These are phyloP conservation scores for Emmonsiellopsis sp. DNA, from an alignment of 2,329 filamentous ascomycete genomes.

Conservation along the genomic window DNA sequence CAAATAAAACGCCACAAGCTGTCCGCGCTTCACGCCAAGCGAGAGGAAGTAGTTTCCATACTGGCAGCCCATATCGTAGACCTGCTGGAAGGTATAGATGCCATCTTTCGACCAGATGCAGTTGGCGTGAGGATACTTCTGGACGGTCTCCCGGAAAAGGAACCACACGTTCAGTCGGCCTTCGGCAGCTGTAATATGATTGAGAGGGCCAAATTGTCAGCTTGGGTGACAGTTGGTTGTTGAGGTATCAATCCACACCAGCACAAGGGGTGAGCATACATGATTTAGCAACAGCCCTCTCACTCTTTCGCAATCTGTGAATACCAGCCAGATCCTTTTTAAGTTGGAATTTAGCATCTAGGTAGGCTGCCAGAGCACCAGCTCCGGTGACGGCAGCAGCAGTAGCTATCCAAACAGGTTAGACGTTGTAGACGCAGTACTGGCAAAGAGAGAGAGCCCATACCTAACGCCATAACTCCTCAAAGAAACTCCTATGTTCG, in stretches of 20 bases:
- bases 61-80: conserved; percentile 47
- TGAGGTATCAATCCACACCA: neutral
- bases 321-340: conserved; percentile 49
- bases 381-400: conserved; percentile 21
- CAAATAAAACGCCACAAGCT: conserved; percentile 58
- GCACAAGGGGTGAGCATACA: conserved; percentile 26
- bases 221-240: neutral
- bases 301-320: conserved; percentile 31
- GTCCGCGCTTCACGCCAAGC: conserved; percentile 48
- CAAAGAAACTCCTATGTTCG: neutral
- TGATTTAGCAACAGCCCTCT: conserved; percentile 39
- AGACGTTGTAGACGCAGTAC: neutral
- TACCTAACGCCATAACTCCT: conserved; percentile 8
- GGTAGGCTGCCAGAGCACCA: conserved; percentile 46
- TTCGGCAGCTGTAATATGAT: conserved; percentile 32
- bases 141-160: conserved; percentile 49
- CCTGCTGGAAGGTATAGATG: conserved; percentile 50
- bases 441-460: neutral
- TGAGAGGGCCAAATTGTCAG: neutral
- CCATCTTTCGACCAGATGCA: conserved; percentile 60
- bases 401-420: conserved; percentile 5
- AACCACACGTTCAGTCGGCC: conserved; percentile 56
- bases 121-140: conserved; percentile 42
- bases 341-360: conserved; percentile 62
- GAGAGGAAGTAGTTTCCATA: conserved; percentile 54